phyloP scores from a whole-genome alignment of 2,329 filamentous ascomycete species.

The Calonectria pteridis region DNA sequence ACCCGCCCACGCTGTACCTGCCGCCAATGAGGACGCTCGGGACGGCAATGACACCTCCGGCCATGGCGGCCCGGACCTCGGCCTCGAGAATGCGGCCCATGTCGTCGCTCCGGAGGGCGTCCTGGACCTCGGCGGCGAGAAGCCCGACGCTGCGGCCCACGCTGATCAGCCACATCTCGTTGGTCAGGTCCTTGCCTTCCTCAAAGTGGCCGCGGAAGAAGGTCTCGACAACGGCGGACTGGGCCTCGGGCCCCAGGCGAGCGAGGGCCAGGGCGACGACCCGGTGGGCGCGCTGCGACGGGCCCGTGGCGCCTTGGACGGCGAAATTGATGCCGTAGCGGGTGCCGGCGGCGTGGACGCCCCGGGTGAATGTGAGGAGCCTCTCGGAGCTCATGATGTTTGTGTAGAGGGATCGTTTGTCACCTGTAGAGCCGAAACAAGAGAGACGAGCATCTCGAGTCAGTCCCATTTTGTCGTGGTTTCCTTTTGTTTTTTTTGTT shows the following conservation, averaged over 20 bases:
- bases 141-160: constrained; percentile 50
- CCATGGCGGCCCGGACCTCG: constrained; percentile 45
- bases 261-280: constrained; percentile 58
- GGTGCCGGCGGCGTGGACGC: constrained; percentile 48
- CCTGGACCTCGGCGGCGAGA: constrained; percentile 41
- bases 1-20: constrained; percentile 76
- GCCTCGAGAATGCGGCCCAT: constrained; percentile 46
- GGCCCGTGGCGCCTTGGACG: constrained; percentile 58
- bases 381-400: constrained; percentile 44
- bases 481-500: background rate
- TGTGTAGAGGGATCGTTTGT: constrained; percentile 54
- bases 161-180: constrained; percentile 52
- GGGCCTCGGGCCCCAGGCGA: constrained; percentile 46
- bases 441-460: background rate
- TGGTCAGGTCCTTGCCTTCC: constrained; percentile 56
- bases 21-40: constrained; percentile 81
- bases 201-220: constrained; percentile 60
- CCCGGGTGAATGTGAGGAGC: constrained; percentile 45
- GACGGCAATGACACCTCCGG: constrained; percentile 70
- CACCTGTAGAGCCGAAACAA: constrained; percentile 33
- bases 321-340: constrained; percentile 55
- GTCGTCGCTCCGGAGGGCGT: constrained; percentile 47
- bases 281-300: constrained; percentile 60
- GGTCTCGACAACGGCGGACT: constrained; percentile 55
- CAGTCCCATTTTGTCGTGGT: background rate